phyloP scores from a whole-genome alignment of 1,139 yeast genomes.

The Hyphopichia khmerensis region DNA sequence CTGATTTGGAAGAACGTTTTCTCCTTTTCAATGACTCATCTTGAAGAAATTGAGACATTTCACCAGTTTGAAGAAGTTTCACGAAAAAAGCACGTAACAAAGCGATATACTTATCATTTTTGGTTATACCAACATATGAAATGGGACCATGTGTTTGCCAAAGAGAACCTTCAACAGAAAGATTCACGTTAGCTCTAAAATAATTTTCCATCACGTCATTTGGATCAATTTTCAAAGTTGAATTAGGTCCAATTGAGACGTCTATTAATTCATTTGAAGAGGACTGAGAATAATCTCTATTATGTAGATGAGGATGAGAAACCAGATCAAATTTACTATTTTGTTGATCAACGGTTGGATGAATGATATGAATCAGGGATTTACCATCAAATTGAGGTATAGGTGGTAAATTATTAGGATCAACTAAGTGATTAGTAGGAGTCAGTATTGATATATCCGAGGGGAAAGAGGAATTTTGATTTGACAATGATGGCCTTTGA shows the following conservation, averaged over 20 bases:
- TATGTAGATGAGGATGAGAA: background rate
- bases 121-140: conserved; percentile 43
- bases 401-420: background rate
- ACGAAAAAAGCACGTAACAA: conserved; percentile 39
- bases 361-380: background rate
- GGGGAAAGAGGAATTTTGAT: background rate
- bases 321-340: background rate
- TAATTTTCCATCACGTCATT: conserved; percentile 36
- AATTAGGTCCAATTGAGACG: conserved; percentile 39
- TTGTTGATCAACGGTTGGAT: background rate
- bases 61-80: conserved; percentile 35
- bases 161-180: conserved; percentile 36
- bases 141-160: conserved; percentile 46
- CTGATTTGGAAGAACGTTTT: background rate
- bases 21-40: conserved; percentile 16
- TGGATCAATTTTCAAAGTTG: conserved; percentile 34
- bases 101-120: conserved; percentile 42
- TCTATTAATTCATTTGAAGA: background rate
- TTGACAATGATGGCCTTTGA: background rate
- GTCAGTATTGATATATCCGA: background rate
- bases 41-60: conserved; percentile 31
- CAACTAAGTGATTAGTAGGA: background rate
- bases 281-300: conserved; percentile 8
- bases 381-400: conserved; percentile 2
- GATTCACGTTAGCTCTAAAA: conserved; percentile 36